These are phyloP conservation scores for Starmera quercuum DNA, from an alignment of 805 yeast species.

Conservation along the genomic window DNA sequence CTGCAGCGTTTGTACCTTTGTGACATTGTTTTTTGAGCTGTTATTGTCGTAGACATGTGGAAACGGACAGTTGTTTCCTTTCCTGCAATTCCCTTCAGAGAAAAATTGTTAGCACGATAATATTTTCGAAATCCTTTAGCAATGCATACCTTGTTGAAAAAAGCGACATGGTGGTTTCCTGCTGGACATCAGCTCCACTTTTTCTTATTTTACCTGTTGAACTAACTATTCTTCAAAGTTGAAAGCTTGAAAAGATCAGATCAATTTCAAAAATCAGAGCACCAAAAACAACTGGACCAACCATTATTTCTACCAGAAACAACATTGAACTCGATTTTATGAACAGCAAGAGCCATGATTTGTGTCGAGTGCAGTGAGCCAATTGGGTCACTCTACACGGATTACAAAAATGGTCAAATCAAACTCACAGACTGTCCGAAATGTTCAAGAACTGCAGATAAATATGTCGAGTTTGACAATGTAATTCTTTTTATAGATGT, in stretches of 20 bases:
- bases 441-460: conserved; percentile 76
- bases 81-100: conserved; percentile 25
- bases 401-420: conserved; percentile 71
- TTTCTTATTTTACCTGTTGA: conserved; percentile 3
- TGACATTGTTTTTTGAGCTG: conserved; percentile 6
- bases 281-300: too few species aligned
- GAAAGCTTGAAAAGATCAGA: not conserved
- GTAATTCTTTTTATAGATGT: conserved; percentile 81
- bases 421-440: conserved; percentile 66
- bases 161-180: conserved; percentile 34
- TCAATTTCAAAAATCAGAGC: not conserved
- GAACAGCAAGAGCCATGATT: conserved; percentile 43
- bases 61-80: conserved; percentile 35
- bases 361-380: conserved; percentile 82
- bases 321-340: too few species aligned
- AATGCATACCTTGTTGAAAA: conserved; percentile 28
- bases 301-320: too few species aligned
- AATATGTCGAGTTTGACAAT: conserved; percentile 84
- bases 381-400: conserved; percentile 57
- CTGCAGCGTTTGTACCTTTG: conserved; percentile 1
- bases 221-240: conserved; percentile 1
- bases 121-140: too few species aligned
- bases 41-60: conserved; percentile 26
- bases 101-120: too few species aligned
- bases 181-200: conserved; percentile 12